These are phyloP conservation scores for Boletus semigastroideus DNA, from an alignment of 1,284 basidiomycete species.

Conservation along the genomic window DNA sequence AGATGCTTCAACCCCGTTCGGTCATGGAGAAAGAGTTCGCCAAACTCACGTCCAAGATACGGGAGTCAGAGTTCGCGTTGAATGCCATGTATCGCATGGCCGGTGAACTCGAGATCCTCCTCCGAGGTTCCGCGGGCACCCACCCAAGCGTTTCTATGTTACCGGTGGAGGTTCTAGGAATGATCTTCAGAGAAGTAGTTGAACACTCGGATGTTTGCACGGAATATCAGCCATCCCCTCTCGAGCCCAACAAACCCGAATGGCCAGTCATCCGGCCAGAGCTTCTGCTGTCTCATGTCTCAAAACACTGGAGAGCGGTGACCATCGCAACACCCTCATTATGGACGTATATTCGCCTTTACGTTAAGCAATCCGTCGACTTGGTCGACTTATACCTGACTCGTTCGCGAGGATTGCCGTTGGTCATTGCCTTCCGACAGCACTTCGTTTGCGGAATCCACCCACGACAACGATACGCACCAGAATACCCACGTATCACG, in stretches of 20 bases:
- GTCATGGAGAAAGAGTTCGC: slow-evolving; percentile 15
- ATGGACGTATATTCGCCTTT: slow-evolving; percentile 28
- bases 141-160: slow-evolving; percentile 14
- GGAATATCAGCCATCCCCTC: not conserved
- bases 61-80: slow-evolving; percentile 21
- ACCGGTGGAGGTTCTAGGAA: slow-evolving; percentile 27
- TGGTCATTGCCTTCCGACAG: slow-evolving; percentile 25
- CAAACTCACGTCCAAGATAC: slow-evolving; percentile 22
- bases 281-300: slow-evolving; percentile 32
- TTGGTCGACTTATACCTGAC: slow-evolving; percentile 28
- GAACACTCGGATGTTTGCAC: slow-evolving; percentile 2
- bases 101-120: slow-evolving; percentile 9
- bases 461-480: slow-evolving; percentile 14
- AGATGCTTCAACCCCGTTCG: slow-evolving; percentile 13
- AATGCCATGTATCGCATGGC: slow-evolving; percentile 21
- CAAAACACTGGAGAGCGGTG: slow-evolving; percentile 30
- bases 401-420: slow-evolving; percentile 28
- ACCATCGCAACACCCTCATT: slow-evolving; percentile 22
- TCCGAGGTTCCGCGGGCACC: slow-evolving; percentile 1
- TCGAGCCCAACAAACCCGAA: slow-evolving; percentile 6
- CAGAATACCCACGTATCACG: slow-evolving; percentile 25
- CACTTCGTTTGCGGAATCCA: slow-evolving; percentile 21
- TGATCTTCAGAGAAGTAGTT: slow-evolving; percentile 24
- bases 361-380: slow-evolving; percentile 27
- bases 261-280: slow-evolving; percentile 20